Conservation (phyloP, 495 filamentous ascomycete species). For the Acidiella bohemica region DNA sequence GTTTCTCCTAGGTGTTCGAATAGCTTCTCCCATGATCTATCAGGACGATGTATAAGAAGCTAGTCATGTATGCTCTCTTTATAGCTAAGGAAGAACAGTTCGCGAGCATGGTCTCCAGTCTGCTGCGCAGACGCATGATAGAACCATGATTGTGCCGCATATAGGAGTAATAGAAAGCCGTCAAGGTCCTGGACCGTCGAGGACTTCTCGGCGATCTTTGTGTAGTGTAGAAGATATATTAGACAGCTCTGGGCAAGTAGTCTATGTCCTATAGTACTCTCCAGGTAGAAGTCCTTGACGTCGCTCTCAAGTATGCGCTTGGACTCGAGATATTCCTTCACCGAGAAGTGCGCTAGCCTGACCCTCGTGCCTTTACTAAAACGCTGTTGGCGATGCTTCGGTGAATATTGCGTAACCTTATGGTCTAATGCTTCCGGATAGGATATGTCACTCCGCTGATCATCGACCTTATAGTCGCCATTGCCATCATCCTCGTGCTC, state of each 20-base stretch:
- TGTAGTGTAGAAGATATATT: slow-evolving; percentile 12
- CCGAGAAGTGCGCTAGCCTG: slow-evolving; percentile 21
- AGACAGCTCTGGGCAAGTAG: slow-evolving; percentile 14
- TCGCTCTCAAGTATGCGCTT: not conserved
- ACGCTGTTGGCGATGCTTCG: too few relatives aligned
- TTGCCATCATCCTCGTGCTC: not conserved
- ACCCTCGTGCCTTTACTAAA: not conserved
- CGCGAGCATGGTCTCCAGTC: not conserved
- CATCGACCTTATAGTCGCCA: not conserved
- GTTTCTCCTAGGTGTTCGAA: not conserved
- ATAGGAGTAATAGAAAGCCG: slow-evolving; percentile 10
- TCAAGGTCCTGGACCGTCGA: slow-evolving; percentile 3
- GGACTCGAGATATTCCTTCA: too few relatives aligned
- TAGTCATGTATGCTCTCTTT: slow-evolving; percentile 3
- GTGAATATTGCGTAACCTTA: not conserved
- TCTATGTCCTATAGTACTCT: slow-evolving; percentile 1
- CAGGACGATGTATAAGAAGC: slow-evolving; percentile 7
- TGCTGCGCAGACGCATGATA: slow-evolving; percentile 5
- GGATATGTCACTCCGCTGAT: not conserved
- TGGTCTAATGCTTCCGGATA: not conserved
- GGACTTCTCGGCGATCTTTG: not conserved
- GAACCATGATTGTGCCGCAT: slow-evolving; percentile 13
- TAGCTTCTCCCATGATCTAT: not conserved
- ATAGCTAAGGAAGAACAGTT: slow-evolving; percentile 1
- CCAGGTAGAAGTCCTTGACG: slow-evolving; percentile 6